Evolutionary conservation across 495 filamentous ascomycete genomes (phyloP), one percentile per base, ranked within the genome.

Genomic region (Haplographium delicatum): DNA sequence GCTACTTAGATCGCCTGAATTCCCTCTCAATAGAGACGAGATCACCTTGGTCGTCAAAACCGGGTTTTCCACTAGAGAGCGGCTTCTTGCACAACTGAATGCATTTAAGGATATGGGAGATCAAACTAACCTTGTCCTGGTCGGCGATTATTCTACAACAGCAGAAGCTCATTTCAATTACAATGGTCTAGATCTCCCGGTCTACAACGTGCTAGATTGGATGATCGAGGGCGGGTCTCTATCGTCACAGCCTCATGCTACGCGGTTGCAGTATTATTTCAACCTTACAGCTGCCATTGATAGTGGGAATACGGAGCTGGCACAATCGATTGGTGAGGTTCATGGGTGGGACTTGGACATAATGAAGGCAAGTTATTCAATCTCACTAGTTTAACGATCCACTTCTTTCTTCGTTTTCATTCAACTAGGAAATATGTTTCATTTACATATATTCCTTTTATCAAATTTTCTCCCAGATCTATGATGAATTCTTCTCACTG

Each of bases 321-420:
- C 44, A 19, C 4, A 25, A 7, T 37, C 59, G 9, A 44, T 69
- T n/a, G 65, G 65, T 15, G 59, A 60, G 30, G 49, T 52, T 2
- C 66, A 65, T 42, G 72, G 72, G 8, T 74, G 70, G 72, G 71
- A 75, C 47, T 48, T 75, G 6, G 72, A 75, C 47, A 69, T 71
- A 1, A 62, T 75, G 51, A 75, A 75, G 68, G 71, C 72, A 50
- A 23, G 57, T 33, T 46, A 53, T 28, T 34, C 6, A n/a, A 28
- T 23, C 5, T 38, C 15, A n/a, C 15, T 5, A 16, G 6, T 16
- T 16, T 16, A 5, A 16, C 15, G 19, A 16, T 16, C 34, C 34
- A 7, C 34, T 16, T 38, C 13, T 31, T 13, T 13, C 28, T 13
- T 31, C 28, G 7, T 31, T 31, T 31, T 31, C n/a, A 33, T 18